phyloP scores from a whole-genome alignment of 768 basidiomycete genomes.

The Boletus sp. region DNA sequence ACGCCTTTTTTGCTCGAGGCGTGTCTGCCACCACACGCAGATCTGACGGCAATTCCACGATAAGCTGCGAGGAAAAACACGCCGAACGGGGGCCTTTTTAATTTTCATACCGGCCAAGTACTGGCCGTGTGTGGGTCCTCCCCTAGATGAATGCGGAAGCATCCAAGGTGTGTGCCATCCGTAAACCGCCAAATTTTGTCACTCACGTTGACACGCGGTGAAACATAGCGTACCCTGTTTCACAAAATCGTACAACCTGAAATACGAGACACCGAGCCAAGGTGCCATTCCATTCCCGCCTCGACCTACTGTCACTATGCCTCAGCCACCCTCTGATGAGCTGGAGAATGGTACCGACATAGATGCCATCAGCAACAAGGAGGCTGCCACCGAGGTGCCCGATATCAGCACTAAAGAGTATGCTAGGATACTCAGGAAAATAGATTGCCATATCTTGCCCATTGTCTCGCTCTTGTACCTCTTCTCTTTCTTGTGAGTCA shows the following conservation, averaged over 20 bases:
- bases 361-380: constrained; percentile 5
- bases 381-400: neutral
- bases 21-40: too few relatives aligned
- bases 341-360: neutral
- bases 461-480: constrained; percentile 15
- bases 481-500: constrained; percentile 19
- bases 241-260: neutral
- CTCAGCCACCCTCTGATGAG: neutral
- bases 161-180: too few relatives aligned
- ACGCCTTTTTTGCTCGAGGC: too few relatives aligned
- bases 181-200: too few relatives aligned
- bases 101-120: too few relatives aligned
- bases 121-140: too few relatives aligned
- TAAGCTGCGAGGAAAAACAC: too few relatives aligned
- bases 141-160: too few relatives aligned
- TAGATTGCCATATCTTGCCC: constrained; percentile 21
- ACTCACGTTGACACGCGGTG: too few relatives aligned
- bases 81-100: too few relatives aligned
- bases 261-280: neutral
- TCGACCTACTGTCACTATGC: constrained; percentile 4
- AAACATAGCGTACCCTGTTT: neutral
- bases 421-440: constrained; percentile 13
- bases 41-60: too few relatives aligned
- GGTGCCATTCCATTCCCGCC: neutral
- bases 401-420: neutral